Base-by-base conservation (phyloP, 805 yeast species). In the Scheffersomyces amazonensis region DNA sequence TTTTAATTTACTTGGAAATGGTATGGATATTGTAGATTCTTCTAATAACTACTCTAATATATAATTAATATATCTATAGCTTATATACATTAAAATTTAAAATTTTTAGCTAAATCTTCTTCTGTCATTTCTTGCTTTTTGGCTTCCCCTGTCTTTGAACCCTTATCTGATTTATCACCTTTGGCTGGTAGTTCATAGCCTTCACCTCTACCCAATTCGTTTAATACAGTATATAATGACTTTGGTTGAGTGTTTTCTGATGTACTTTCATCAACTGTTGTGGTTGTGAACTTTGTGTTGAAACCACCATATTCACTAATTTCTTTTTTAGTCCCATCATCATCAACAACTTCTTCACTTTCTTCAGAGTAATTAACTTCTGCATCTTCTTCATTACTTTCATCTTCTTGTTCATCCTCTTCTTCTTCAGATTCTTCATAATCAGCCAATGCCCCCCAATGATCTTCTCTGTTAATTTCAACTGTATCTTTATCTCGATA, bases 311-410 rank as follows among this genome's bases (percentile, higher is more conserved):
- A 27, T 27, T 27, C 30, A 15, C 17, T 27, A 10, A n/a, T 32
- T 17, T 13, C n/a, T 34, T 38, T 37, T 17, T 31, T 31, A 1
- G 41, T 33, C 11, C 75, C 80, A 12, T 65, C 69, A 32, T 77
- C 86, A 25, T 78, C 61, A 51, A 80, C 78, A 21, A 73, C 86
- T 31, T 71, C 77, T 43, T 74, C 69, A 1, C 71, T 76, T 1
- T 50, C 57, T 23, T 48, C 52, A 2, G 42, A 31, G 3, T 40
- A 46, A 4, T 43, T 47, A n/a, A 39, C 47, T 9, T 52, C 13
- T 5, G 53, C 56, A n/a, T 63, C 71, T 13, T 65, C 71, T 8
- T 71, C 81, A 17, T 71, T 78, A 1, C 69, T 82, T 12, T 76
- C 83, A 2, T 73, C 82, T 3, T 76, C 82, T 2, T 75, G 81